Evolutionary conservation across 73 alveolate species (phyloP).

Genomic region (Paramecium tetraurelia): DNA sequence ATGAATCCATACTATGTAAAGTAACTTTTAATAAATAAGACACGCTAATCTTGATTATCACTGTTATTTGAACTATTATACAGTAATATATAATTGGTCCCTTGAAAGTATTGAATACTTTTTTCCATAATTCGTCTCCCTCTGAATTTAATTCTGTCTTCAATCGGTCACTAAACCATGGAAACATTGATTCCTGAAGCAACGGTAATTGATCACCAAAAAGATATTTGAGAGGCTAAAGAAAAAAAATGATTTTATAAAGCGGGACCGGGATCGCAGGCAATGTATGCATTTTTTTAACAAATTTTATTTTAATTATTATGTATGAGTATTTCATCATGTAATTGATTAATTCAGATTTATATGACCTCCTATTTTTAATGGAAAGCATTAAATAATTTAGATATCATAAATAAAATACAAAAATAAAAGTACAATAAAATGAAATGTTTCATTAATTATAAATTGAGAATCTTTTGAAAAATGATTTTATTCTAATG

Average conservation of each 20-base stretch:
- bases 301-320: background rate
- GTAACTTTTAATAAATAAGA: background rate
- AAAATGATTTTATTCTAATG: too few species aligned
- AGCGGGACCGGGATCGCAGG: background rate
- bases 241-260: background rate
- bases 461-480: background rate
- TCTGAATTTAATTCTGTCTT: background rate
- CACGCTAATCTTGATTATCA: background rate
- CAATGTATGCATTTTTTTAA: background rate
- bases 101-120: background rate
- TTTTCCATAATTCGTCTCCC: background rate
- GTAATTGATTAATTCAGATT: background rate
- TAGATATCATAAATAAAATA: background rate
- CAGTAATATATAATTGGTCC: background rate
- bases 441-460: background rate
- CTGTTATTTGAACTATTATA: conserved; percentile 21
- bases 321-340: background rate
- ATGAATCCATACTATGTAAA: background rate
- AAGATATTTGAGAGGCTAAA: background rate
- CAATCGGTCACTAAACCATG: background rate
- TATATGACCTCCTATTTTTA: background rate
- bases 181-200: background rate
- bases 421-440: background rate
- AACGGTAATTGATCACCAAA: background rate
- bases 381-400: background rate